Evolutionary conservation across 1,284 basidiomycete genomes (phyloP).

Genomic region (Cystobasidium pallidum): DNA sequence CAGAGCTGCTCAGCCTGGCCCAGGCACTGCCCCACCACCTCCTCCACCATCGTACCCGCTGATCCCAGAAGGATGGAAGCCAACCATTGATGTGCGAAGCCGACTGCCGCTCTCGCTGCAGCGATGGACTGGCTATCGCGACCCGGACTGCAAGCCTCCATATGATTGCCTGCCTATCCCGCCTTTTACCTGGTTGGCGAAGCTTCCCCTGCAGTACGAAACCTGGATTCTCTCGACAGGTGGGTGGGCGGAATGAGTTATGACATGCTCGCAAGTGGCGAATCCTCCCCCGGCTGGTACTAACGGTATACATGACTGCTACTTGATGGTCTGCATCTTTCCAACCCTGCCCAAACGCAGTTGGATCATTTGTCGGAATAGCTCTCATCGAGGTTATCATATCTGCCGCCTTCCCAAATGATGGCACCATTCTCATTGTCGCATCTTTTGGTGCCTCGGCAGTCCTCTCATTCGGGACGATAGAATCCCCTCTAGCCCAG

Average conservation of each 20-base stretch:
- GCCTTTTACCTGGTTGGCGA: constrained; percentile 37
- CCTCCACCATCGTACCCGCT: background rate
- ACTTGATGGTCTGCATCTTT: background rate
- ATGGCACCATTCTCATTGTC: constrained; percentile 59
- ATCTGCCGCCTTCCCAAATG: constrained; percentile 61
- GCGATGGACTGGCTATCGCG: constrained; percentile 31
- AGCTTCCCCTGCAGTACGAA: constrained; percentile 39
- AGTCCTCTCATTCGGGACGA: constrained; percentile 65
- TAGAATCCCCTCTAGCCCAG: constrained; percentile 67
- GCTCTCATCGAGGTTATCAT: constrained; percentile 65
- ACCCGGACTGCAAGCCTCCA: constrained; percentile 15
- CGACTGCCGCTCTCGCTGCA: constrained; percentile 19
- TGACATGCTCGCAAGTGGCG: background rate
- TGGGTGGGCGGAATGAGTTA: constrained; percentile 6
- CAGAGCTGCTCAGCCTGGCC: background rate
- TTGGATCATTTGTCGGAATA: constrained; percentile 65
- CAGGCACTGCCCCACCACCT: background rate
- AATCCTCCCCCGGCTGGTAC: too few relatives aligned
- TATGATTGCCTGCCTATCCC: constrained; percentile 29
- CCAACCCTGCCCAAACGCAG: constrained; percentile 22
- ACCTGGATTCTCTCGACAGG: constrained; percentile 38
- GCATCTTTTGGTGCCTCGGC: constrained; percentile 64
- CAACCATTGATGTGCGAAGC: constrained; percentile 22
- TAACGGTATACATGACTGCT: too few relatives aligned
- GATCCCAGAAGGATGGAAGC: constrained; percentile 17